These are phyloP conservation scores for Ilex asprella DNA, from an alignment of 257 asterid species.

Conservation along the genomic window DNA sequence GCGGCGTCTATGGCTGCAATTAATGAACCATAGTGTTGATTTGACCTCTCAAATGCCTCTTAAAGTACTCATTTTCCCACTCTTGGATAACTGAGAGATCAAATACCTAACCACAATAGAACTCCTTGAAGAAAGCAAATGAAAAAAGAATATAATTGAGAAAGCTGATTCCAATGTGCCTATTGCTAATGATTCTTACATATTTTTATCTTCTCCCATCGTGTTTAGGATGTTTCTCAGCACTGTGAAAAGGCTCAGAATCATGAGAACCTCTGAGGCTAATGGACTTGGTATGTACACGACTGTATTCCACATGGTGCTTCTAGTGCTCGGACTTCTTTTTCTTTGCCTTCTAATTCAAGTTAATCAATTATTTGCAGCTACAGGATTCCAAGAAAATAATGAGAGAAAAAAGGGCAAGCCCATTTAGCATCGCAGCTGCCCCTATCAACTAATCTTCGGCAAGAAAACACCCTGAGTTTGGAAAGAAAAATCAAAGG, in stretches of 20 bases:
- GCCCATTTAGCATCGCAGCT: slow-evolving; percentile 25
- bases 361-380: slow-evolving; percentile 19
- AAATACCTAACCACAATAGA: too few species aligned
- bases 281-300: slow-evolving; percentile 58
- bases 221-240: slow-evolving; percentile 64
- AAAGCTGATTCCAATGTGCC: too few species aligned
- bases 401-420: slow-evolving; percentile 42
- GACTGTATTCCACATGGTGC: neutral
- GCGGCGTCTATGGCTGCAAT: too few species aligned
- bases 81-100: too few species aligned
- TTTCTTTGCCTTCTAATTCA: neutral
- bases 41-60: too few species aligned
- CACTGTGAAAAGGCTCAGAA: slow-evolving; percentile 75
- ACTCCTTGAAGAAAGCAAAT: too few species aligned
- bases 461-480: slow-evolving; percentile 11
- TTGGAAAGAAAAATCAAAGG: slow-evolving; percentile 17
- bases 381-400: slow-evolving; percentile 43
- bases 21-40: too few species aligned
- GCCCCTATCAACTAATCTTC: neutral
- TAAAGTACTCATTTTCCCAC: too few species aligned
- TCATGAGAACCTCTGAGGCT: slow-evolving; percentile 77
- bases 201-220: neutral
- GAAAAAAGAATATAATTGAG: too few species aligned
- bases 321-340: slow-evolving; percentile 1
- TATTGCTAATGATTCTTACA: neutral